phyloP scores from a whole-genome alignment of 805 yeast species.

The Saccharomycopsis guyanensis region DNA sequence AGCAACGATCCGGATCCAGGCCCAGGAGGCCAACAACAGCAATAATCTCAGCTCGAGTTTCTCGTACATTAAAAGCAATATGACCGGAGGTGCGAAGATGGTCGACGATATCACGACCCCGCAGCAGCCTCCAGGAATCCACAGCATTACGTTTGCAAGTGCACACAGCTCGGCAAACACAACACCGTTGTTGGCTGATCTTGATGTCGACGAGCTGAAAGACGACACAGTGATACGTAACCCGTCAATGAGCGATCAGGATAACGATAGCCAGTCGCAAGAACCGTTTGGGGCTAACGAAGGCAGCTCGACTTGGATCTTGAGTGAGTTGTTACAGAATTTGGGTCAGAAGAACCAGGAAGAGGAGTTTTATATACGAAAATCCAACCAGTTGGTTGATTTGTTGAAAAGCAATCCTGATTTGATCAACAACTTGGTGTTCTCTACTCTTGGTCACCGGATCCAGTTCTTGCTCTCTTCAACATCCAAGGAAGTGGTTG shows the following conservation, averaged over 20 bases:
- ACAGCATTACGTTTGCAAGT: slow-evolving; percentile 11
- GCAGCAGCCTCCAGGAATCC: slow-evolving; percentile 8
- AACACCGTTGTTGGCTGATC: slow-evolving; percentile 8
- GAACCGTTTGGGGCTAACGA: background rate
- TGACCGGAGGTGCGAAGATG: background rate
- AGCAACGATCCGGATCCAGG: slow-evolving; percentile 12
- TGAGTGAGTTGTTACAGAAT: slow-evolving; percentile 54
- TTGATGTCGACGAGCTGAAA: background rate
- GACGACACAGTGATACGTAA: background rate
- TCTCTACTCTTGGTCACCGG: slow-evolving; percentile 47
- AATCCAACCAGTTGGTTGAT: slow-evolving; percentile 58
- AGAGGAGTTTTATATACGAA: slow-evolving; percentile 43
- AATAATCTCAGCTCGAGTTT: slow-evolving; percentile 1
- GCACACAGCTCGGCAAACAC: slow-evolving; percentile 11
- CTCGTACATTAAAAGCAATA: slow-evolving; percentile 3
- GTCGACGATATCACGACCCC: background rate
- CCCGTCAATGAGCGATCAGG: background rate
- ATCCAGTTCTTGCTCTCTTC: slow-evolving; percentile 56
- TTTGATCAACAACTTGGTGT: slow-evolving; percentile 55
- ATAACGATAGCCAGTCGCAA: background rate
- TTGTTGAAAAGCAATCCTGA: slow-evolving; percentile 50
- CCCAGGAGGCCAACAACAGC: slow-evolving; percentile 8
- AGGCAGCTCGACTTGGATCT: slow-evolving; percentile 49
- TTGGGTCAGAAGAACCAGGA: slow-evolving; percentile 45
- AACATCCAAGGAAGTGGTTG: slow-evolving; percentile 52